Evolutionary conservation across 805 yeast genomes (phyloP).

Genomic region (Candida broadrunensis): DNA sequence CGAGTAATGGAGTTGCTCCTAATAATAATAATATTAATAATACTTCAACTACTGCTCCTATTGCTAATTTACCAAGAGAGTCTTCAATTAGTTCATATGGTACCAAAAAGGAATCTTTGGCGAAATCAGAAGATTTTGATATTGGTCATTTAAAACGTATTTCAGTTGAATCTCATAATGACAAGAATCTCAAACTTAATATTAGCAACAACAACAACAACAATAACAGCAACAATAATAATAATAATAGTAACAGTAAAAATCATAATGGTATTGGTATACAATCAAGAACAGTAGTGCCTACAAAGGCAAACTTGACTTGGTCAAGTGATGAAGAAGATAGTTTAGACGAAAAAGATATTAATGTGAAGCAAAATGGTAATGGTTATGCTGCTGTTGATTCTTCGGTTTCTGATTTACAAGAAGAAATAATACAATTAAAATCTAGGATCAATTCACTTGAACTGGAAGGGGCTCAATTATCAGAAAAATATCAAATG

Average conservation of each 20-base stretch:
- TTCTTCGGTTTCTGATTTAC: not conserved
- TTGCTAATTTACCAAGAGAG: conserved; percentile 2
- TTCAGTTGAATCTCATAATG: not conserved
- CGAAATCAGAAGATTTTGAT: not conserved
- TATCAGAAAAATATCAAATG: conserved; percentile 14
- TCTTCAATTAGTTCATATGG: not conserved
- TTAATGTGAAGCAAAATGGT: not conserved
- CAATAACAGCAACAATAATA: not conserved
- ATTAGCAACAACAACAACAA: not conserved
- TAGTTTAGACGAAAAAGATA: not conserved
- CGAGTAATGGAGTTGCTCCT: not conserved
- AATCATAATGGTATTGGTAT: conserved; percentile 32
- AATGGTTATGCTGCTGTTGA: not conserved
- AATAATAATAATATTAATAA: not conserved
- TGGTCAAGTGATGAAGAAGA: conserved; percentile 84
- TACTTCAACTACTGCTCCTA: conserved; percentile 1
- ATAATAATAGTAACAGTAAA: not conserved
- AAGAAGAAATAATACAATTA: conserved; percentile 34
- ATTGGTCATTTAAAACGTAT: not conserved
- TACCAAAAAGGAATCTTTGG: not conserved
- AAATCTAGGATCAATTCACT: conserved; percentile 14
- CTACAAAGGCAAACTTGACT: conserved; percentile 77
- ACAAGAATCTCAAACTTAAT: not conserved
- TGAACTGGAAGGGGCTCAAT: conserved; percentile 12
- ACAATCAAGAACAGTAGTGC: conserved; percentile 71